Conservation (phyloP, 176 grass and related monocot genomes). For the Tillandsia fasciculata region DNA sequence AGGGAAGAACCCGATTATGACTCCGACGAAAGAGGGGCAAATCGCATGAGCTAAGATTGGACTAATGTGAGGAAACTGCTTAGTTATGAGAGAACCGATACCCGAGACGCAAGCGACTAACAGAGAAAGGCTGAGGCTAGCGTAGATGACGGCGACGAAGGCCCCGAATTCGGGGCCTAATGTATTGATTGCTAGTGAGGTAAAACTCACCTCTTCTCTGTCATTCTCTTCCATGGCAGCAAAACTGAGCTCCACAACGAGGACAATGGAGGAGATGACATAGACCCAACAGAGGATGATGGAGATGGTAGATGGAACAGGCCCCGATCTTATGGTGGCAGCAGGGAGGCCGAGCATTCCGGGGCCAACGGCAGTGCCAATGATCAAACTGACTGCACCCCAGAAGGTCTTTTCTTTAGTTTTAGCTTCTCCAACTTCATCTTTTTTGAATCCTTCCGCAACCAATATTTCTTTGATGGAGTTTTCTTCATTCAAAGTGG, state of each 20-base stretch:
- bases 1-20: constrained; percentile 60
- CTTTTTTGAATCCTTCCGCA: neutral
- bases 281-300: constrained; percentile 77
- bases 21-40: constrained; percentile 49
- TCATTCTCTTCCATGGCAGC: constrained; percentile 39
- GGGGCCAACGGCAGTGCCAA: constrained; percentile 69
- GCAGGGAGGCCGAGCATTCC: constrained; percentile 71
- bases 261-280: constrained; percentile 61
- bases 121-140: constrained; percentile 69
- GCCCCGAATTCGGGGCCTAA: constrained; percentile 35
- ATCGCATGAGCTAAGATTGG: constrained; percentile 33
- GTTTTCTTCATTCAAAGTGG: constrained; percentile 9
- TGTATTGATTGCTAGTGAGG: constrained; percentile 61
- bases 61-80: constrained; percentile 40
- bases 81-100: constrained; percentile 43
- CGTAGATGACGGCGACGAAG: constrained; percentile 46
- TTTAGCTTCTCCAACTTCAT: neutral
- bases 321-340: constrained; percentile 61
- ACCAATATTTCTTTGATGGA: neutral
- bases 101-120: constrained; percentile 61
- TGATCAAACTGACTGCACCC: constrained; percentile 63
- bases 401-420: constrained; percentile 52
- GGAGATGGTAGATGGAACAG: constrained; percentile 34
- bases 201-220: constrained; percentile 71
- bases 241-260: constrained; percentile 73